Percentiles rank a stretch among this genome's conserved stretches.
Conservation (phyloP, 306 rosid species). For the Adenanthera pavonina region DNA sequence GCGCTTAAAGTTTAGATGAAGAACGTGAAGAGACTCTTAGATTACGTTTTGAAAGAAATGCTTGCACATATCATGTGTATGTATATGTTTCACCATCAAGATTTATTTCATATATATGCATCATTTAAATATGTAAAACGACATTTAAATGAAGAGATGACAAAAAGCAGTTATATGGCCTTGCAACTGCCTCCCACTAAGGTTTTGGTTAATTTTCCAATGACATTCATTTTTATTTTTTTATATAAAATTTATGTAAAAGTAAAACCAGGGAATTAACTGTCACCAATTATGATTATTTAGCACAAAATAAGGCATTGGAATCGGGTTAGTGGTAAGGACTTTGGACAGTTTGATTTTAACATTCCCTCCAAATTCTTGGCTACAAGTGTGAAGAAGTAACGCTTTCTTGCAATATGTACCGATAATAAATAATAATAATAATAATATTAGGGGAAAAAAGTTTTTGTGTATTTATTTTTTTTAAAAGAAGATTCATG, state of each 20-base stretch:
- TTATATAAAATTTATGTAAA: not conserved
- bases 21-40: conserved; percentile 41
- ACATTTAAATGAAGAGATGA: not conserved
- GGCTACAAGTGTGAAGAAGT: not conserved
- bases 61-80: not conserved
- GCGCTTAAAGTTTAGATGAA: not conserved
- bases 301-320: not conserved
- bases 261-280: not conserved
- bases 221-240: no score
- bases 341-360: conserved; percentile 14
- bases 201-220: not conserved
- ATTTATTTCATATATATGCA: no score
- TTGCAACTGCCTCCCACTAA: not conserved
- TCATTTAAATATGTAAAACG: no score
- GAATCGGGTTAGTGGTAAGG: not conserved
- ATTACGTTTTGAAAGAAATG: not conserved
- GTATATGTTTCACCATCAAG: not conserved
- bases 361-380: conserved; percentile 11
- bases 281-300: conserved; percentile 7
- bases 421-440: not conserved
- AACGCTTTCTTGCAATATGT: not conserved
- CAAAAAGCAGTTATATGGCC: not conserved
- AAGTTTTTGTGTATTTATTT: not conserved
- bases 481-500: not conserved
- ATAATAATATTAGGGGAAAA: not conserved